Base-by-base conservation (phyloP, 2,329 filamentous ascomycete species). In the Shiraia bambusicola region DNA sequence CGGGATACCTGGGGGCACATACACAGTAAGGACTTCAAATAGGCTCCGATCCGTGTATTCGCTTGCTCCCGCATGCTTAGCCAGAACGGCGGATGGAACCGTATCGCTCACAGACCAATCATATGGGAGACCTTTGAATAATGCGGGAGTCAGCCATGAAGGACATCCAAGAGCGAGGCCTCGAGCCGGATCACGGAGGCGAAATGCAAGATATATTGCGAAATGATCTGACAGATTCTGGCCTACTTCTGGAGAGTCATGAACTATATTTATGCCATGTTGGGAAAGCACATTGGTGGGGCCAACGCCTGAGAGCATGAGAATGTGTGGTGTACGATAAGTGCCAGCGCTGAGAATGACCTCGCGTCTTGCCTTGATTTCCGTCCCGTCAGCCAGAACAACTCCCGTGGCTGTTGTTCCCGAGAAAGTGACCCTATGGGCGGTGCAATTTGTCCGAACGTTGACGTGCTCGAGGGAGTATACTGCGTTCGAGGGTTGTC, bases 281-380 rank as follows among this genome's bases (percentile, higher is more conserved):
- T 69, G 66, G 13, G 71, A 47, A 3, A 86, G 73, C 44, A 81
- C 73, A 0, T 66, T 57, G 2, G 62, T 52, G 0, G 80, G 79
- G 0, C 83, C 82, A 22, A 86, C 75, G 4, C 83, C 82, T 38
- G 73, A 79, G 0, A 84, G 75, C 66, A 81, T 78, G 4, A 86
- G 76, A 3, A 86, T 61, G 61, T 86, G 82, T 2, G 81, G 80
- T 1, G 76, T 76, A 59, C 84, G 80, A 62, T 79, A 84, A 1
- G 78, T 75, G 3, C 82, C 82, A 3, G 46, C 54, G 10, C 54
- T 45, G 2, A 60, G 10, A 11, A 63, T 60, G 12, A 63, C 56
- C 34, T 63, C 59, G 10, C 54, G 55, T 14, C 32, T 49, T 2
- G 58, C 57, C 6, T 8, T 17, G 7, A 31, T n/a, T 6, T n/a